Evolutionary conservation across 2,329 filamentous ascomycete genomes (phyloP).

Genomic region (Colletotrichum sansevieriae): DNA sequence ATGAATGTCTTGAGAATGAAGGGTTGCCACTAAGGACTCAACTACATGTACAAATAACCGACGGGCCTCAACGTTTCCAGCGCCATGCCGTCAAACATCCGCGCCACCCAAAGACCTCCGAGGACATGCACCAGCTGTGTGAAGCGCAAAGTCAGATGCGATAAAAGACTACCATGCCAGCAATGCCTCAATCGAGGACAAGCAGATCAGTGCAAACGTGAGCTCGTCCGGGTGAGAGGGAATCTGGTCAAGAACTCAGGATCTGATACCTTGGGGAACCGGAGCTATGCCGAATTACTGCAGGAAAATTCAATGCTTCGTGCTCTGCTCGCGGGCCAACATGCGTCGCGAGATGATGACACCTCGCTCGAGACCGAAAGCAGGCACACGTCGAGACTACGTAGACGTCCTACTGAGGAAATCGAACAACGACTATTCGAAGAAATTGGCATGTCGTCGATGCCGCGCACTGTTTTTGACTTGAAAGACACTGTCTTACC

Average conservation of each 20-base stretch:
- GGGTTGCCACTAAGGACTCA: too few species aligned
- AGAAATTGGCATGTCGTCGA: slow-evolving; percentile 4
- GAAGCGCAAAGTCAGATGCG: slow-evolving; percentile 7
- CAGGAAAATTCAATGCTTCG: slow-evolving; percentile 2
- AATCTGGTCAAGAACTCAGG: background rate
- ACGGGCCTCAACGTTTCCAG: too few species aligned
- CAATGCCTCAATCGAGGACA: background rate
- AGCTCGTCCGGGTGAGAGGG: background rate
- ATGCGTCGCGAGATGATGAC: background rate
- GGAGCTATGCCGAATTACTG: background rate
- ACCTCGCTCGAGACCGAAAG: background rate
- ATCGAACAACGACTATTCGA: background rate
- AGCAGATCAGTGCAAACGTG: background rate
- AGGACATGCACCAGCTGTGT: background rate
- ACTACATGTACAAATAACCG: too few species aligned
- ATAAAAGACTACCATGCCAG: slow-evolving; percentile 9
- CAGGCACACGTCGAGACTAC: background rate
- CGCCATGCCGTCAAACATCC: background rate
- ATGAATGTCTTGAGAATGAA: too few species aligned
- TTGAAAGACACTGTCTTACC: background rate
- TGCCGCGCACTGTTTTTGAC: background rate
- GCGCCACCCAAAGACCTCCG: slow-evolving; percentile 8
- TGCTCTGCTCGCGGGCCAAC: background rate
- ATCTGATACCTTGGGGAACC: background rate
- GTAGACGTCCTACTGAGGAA: background rate